A percentile compares a stretch with the other conserved stretches of the same genome.
Conservation (phyloP, 805 yeast species). For the Yamadazyma phyllophila region DNA sequence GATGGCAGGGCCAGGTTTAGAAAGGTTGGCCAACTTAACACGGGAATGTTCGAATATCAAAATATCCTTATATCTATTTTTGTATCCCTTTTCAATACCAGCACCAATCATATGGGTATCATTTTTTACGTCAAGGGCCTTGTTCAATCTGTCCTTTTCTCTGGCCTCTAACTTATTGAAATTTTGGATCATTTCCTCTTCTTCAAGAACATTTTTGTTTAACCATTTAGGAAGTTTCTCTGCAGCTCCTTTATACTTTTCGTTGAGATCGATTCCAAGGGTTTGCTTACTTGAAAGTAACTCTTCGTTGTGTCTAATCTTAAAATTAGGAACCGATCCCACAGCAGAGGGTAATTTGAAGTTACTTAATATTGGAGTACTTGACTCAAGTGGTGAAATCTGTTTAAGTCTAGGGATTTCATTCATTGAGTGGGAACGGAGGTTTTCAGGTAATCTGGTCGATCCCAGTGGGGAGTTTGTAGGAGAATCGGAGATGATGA, state of each 20-base stretch:
- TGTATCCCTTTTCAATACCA: conserved; percentile 78
- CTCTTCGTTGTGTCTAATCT: conserved; percentile 55
- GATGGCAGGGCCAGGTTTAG: not conserved
- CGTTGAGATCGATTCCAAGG: conserved; percentile 22
- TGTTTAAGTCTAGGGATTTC: conserved; percentile 13
- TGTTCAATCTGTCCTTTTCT: conserved; percentile 65
- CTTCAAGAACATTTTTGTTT: conserved; percentile 11
- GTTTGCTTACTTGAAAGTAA: conserved; percentile 37
- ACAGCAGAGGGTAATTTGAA: conserved; percentile 47
- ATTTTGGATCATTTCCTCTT: conserved; percentile 18
- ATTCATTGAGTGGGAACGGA: conserved; percentile 18
- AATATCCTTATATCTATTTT: conserved; percentile 86
- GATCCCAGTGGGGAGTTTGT: not conserved
- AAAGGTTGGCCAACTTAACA: conserved; percentile 49
- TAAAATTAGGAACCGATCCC: conserved; percentile 23
- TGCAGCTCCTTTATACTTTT: conserved; percentile 7
- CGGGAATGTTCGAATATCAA: conserved; percentile 85
- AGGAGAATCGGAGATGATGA: conserved; percentile 5
- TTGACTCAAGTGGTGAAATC: conserved; percentile 12
- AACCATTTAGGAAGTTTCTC: conserved; percentile 31
- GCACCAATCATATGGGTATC: conserved; percentile 49
- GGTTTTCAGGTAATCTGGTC: not conserved
- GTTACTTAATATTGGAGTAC: conserved; percentile 46
- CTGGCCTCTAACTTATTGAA: conserved; percentile 66
- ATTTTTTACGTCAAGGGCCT: conserved; percentile 24